A percentile compares a stretch with the other conserved stretches of the same genome.
Conservation (phyloP, 768 basidiomycete genomes). For the Hypholoma sublateritium region DNA sequence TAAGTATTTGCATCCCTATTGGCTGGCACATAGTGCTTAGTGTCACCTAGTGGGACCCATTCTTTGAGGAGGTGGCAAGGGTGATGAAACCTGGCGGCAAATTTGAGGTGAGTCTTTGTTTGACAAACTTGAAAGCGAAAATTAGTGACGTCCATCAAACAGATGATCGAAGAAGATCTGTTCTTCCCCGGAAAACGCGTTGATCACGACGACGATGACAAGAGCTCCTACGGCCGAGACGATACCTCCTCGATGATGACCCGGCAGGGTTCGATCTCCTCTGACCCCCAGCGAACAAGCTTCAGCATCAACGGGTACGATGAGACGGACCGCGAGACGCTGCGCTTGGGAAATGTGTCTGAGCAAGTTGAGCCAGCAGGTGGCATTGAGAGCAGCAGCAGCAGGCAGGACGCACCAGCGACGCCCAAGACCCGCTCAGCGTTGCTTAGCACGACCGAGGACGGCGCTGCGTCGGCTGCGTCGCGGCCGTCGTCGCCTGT, state of each 20-base stretch:
- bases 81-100: conserved; percentile 77
- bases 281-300: conserved; percentile 5
- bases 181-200: conserved; percentile 61
- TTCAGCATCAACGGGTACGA: neutral
- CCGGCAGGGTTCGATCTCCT: conserved; percentile 16
- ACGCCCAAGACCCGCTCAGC: neutral
- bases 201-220: conserved; percentile 35
- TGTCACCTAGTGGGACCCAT: conserved; percentile 55
- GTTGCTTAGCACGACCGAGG: neutral
- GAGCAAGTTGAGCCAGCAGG: neutral
- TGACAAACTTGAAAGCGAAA: neutral
- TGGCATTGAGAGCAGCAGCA: neutral
- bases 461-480: neutral
- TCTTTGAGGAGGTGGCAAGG: conserved; percentile 69
- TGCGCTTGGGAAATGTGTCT: conserved; percentile 1
- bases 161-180: conserved; percentile 77
- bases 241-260: conserved; percentile 22
- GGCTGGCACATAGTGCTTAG: neutral
- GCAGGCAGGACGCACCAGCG: neutral
- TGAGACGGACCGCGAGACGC: neutral
- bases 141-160: neutral
- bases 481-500: conserved; percentile 9
- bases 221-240: conserved; percentile 24
- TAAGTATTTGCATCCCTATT: conserved; percentile 21
- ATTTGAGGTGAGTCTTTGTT: conserved; percentile 49